phyloP scores from a whole-genome alignment of 768 basidiomycete genomes.

The Termitomyces sp. region DNA sequence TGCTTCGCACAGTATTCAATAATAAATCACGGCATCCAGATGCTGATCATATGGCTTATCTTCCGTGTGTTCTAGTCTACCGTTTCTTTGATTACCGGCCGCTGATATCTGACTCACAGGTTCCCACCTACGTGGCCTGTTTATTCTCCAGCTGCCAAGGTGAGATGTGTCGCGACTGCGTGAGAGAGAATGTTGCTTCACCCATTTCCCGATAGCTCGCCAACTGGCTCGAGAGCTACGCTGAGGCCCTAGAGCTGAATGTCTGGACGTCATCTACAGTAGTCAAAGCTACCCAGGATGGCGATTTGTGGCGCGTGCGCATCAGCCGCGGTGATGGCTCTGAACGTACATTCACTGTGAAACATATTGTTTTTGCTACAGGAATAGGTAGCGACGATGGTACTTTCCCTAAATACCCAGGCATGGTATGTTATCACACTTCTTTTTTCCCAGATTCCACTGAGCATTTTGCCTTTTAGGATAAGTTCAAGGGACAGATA shows the following conservation, averaged over 20 bases:
- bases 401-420: slow-evolving; percentile 39
- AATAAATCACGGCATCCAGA: slow-evolving; percentile 24
- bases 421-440: slow-evolving; percentile 28
- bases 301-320: no score
- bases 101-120: slow-evolving; percentile 19
- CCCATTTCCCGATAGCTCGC: no score
- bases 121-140: slow-evolving; percentile 60
- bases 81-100: not conserved
- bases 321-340: no score
- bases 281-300: no score
- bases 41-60: slow-evolving; percentile 32
- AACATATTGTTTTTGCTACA: no score
- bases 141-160: slow-evolving; percentile 51
- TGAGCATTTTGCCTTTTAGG: no score
- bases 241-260: no score
- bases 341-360: no score
- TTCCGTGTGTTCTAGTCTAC: not conserved
- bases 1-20: not conserved
- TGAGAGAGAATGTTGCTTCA: slow-evolving; percentile 8
- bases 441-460: not conserved
- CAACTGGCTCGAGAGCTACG: no score
- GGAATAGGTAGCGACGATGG: no score
- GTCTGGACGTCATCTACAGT: no score
- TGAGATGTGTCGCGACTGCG: slow-evolving; percentile 2
- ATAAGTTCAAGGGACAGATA: no score